phyloP scores from a whole-genome alignment of 768 basidiomycete genomes.

The Boletus vinaceobasis region DNA sequence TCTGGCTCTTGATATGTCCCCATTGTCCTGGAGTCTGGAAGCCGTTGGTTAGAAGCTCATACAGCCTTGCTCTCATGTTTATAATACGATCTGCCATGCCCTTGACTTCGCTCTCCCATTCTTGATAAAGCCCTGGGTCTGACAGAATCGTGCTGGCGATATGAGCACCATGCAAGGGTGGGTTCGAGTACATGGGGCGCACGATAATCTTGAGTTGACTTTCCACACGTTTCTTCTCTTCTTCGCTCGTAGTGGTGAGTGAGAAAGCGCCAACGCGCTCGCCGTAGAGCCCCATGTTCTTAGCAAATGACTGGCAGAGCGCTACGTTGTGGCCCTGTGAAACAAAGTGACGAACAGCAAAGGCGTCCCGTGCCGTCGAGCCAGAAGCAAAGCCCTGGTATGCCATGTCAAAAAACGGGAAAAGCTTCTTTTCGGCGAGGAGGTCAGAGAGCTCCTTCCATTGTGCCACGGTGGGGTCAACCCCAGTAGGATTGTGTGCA shows the following conservation, averaged over 20 bases:
- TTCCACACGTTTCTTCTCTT: conserved; percentile 83
- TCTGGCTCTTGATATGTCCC: conserved; percentile 93
- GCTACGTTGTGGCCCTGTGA: conserved; percentile 86
- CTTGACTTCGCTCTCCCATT: conserved; percentile 93
- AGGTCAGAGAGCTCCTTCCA: conserved; percentile 90
- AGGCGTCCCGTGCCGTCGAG: conserved; percentile 84
- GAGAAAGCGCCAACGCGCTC: conserved; percentile 99
- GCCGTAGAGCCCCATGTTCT: conserved; percentile 99
- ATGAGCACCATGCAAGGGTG: conserved; percentile 85
- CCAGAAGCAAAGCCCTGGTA: conserved; percentile 99
- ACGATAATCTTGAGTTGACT: conserved; percentile 95
- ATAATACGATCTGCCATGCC: conserved; percentile 96
- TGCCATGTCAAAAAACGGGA: conserved; percentile 99
- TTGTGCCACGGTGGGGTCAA: conserved; percentile 91
- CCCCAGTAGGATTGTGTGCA: conserved; percentile 98
- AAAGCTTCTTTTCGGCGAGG: conserved; percentile 82
- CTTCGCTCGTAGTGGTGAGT: conserved; percentile 61
- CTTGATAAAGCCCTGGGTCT: conserved; percentile 65
- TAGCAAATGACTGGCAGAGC: conserved; percentile 93
- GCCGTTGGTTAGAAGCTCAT: conserved; percentile 69
- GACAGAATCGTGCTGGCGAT: conserved; percentile 84
- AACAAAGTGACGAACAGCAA: conserved; percentile 93
- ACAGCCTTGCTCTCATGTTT: conserved; percentile 84
- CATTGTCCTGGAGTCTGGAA: conserved; percentile 91
- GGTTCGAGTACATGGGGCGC: conserved; percentile 97